A percentile compares a stretch with the other conserved stretches of the same genome.
These are phyloP conservation scores for Dacryopinax primogenitus DNA, from an alignment of 768 basidiomycete genomes.

Conservation along the genomic window DNA sequence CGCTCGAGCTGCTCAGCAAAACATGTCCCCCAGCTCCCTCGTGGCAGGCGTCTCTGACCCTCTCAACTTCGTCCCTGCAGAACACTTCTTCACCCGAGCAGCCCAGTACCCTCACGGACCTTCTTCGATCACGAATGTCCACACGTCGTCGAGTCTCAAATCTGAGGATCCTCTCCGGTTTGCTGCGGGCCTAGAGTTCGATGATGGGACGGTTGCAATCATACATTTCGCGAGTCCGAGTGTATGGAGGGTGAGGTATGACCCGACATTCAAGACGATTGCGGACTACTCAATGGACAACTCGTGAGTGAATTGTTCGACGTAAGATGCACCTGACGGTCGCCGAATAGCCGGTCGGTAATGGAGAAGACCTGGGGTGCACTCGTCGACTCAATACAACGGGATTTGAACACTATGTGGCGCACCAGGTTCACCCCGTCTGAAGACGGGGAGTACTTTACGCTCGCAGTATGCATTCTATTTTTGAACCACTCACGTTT, in stretches of 20 bases:
- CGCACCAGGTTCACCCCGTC: background rate
- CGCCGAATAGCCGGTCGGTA: background rate
- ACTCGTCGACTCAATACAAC: background rate
- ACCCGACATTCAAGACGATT: slow-evolving; percentile 5
- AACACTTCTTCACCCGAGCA: background rate
- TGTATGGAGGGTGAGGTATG: background rate
- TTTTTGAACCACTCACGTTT: background rate
- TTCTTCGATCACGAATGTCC: background rate
- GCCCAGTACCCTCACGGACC: background rate
- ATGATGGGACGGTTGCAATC: background rate
- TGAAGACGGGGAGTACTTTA: background rate
- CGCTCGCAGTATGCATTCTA: background rate
- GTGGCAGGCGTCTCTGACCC: background rate
- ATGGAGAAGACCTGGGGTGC: slow-evolving; percentile 5
- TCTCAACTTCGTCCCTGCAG: slow-evolving; percentile 4
- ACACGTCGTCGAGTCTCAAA: background rate
- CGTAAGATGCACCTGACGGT: background rate
- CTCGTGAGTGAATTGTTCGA: background rate
- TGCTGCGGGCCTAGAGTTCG: background rate
- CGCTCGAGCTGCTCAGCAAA: no score
- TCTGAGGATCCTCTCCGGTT: background rate
- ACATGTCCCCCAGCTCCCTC: background rate
- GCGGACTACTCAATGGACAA: background rate
- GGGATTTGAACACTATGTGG: background rate
- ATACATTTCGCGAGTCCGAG: background rate